Evolutionary conservation across 1,284 basidiomycete species (phyloP).

Genomic region (Sanghuangporus sanghuang): DNA sequence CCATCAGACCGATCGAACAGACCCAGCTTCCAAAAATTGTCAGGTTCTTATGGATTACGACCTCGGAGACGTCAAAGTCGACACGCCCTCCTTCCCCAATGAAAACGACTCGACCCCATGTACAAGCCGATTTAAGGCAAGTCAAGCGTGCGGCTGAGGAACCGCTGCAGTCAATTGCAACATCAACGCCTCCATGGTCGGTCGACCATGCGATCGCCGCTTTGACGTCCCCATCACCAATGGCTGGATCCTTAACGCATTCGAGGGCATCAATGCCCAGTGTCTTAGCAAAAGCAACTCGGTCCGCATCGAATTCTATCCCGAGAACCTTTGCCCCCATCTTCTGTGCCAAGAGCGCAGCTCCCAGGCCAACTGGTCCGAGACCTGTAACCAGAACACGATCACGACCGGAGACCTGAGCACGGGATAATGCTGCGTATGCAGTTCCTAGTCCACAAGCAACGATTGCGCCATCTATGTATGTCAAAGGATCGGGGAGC

Average conservation of each 20-base stretch:
- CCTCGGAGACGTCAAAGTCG: conserved; percentile 13
- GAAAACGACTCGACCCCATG: conserved; percentile 17
- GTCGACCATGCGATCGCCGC: conserved; percentile 2
- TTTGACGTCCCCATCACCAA: conserved; percentile 1
- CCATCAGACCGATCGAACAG: conserved; percentile 18
- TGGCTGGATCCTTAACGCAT: not conserved
- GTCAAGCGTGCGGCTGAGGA: conserved; percentile 10
- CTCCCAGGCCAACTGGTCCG: conserved; percentile 17
- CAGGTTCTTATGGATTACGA: conserved; percentile 18
- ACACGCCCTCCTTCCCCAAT: conserved; percentile 14
- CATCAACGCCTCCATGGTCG: conserved; percentile 7
- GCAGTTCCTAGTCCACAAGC: conserved; percentile 17
- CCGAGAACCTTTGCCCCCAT: conserved; percentile 17
- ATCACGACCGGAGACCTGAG: conserved; percentile 15
- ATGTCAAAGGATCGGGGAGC: conserved; percentile 14
- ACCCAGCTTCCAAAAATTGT: conserved; percentile 17
- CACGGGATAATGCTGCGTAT: conserved; percentile 14
- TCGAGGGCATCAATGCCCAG: not conserved
- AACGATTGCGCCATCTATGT: conserved; percentile 16
- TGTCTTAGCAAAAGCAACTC: conserved; percentile 11
- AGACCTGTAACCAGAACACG: conserved; percentile 15
- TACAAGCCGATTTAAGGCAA: conserved; percentile 10
- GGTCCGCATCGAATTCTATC: conserved; percentile 14
- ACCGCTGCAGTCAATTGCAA: conserved; percentile 17
- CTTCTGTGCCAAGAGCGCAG: conserved; percentile 12